These are phyloP conservation scores for Agrocybe chaxingu DNA, from an alignment of 768 basidiomycete species.

Conservation along the genomic window DNA sequence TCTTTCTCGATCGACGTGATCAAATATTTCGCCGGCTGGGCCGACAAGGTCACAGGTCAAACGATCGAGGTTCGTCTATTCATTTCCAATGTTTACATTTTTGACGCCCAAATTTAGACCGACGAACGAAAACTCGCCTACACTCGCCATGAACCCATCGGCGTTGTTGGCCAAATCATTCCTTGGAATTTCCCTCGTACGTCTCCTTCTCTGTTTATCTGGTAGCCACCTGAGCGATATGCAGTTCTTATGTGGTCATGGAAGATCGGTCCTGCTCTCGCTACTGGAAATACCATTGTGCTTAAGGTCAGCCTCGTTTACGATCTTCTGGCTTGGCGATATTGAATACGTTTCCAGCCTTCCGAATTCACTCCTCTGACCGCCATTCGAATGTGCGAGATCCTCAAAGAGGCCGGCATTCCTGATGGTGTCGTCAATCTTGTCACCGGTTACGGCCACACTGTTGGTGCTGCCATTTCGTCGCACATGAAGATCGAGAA, in stretches of 20 bases:
- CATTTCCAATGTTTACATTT: slow-evolving; percentile 26
- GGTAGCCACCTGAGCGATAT: slow-evolving; percentile 43
- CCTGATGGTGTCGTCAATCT: slow-evolving; percentile 80
- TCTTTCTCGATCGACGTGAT: slow-evolving; percentile 43
- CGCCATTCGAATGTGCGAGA: slow-evolving; percentile 52
- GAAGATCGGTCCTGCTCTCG: slow-evolving; percentile 83
- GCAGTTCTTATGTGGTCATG: slow-evolving; percentile 60
- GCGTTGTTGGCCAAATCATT: slow-evolving; percentile 54
- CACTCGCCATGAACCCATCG: slow-evolving; percentile 67
- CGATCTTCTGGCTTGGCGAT: not conserved
- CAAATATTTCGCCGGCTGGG: slow-evolving; percentile 87
- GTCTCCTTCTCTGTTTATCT: slow-evolving; percentile 57
- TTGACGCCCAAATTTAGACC: slow-evolving; percentile 50
- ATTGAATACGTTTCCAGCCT: slow-evolving; percentile 35
- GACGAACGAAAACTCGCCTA: slow-evolving; percentile 56
- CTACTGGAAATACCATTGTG: slow-evolving; percentile 76
- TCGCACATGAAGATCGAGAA: slow-evolving; percentile 73
- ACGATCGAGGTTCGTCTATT: slow-evolving; percentile 52
- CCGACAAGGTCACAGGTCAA: slow-evolving; percentile 80
- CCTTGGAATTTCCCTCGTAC: slow-evolving; percentile 60
- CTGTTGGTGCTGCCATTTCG: slow-evolving; percentile 67
- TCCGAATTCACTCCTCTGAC: slow-evolving; percentile 78
- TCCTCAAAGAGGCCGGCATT: slow-evolving; percentile 72
- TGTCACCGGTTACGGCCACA: slow-evolving; percentile 67
- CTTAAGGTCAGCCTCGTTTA: slow-evolving; percentile 40